Base-by-base conservation (phyloP, 768 basidiomycete genomes). In the Pisolithus sp. region DNA sequence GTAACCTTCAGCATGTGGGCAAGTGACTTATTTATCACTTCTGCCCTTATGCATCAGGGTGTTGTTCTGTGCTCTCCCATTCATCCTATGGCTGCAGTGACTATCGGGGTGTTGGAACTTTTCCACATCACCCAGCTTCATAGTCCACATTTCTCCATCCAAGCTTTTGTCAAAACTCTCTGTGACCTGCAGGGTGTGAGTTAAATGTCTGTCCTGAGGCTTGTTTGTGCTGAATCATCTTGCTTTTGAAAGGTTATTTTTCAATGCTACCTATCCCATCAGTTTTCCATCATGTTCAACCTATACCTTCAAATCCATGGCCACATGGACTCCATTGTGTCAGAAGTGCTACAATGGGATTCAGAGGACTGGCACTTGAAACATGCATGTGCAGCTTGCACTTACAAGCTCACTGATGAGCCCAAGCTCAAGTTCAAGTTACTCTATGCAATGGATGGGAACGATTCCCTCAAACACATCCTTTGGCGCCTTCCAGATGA, bases 261-360 rank as follows among this genome's bases (percentile, higher is more conserved):
- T 21, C 51, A 53, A 7, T 26, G 37, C 3, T 51, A 51, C 41
- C 36, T 62, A 17, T 49, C 41, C 1, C 20, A 37, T 5, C 66
- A 68, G 49, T 63, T 70, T 36, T 55, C 61, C 2, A 55, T 60
- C 13, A 51, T 57, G 0, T 65, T 56, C 37, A 62, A 70, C 52
- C 40, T 59, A 3, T 69, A 66, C 21, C 55, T 67, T 6, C 57
- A 61, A 17, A 50, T 70, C 18, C 57, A 6, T 26, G 26, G 26
- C 26, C 4, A 7, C 26, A 4, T 26, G 26, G 26, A 26, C 26
- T 26, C 26, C 26, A 26, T 26, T 7, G 26, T 26, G 26, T 26
- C 4, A 7, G 5, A 26, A 26, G 26, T 26, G 26, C 26, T 26
- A 7, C 26, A 26, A 4, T 7, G 26, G 50, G 2, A 42, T 31